phyloP scores from a whole-genome alignment of 1,139 yeast genomes.

The Kodamaea fungicola region DNA sequence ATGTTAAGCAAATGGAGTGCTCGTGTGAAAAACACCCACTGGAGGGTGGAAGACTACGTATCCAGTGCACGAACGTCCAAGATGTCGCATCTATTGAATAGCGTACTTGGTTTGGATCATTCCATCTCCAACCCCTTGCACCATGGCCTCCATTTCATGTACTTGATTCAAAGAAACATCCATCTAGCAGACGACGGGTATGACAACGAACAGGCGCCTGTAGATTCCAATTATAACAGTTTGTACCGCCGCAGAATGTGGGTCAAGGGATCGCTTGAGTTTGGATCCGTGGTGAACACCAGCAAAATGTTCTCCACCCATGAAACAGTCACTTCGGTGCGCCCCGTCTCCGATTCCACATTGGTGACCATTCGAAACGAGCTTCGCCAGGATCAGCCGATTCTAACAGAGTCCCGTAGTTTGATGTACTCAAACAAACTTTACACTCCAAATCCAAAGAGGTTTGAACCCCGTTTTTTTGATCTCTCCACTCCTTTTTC shows the following conservation, averaged over 20 bases:
- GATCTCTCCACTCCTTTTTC: background rate
- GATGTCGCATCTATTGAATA: constrained; percentile 15
- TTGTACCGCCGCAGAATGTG: constrained; percentile 68
- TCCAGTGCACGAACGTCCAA: constrained; percentile 17
- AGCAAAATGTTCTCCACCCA: constrained; percentile 36
- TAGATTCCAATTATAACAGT: constrained; percentile 15
- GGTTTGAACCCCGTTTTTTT: background rate
- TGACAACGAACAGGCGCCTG: constrained; percentile 76
- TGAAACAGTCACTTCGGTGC: constrained; percentile 41
- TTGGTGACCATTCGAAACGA: constrained; percentile 46
- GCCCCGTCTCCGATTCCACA: constrained; percentile 31
- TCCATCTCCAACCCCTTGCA: constrained; percentile 20
- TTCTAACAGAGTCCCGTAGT: constrained; percentile 28
- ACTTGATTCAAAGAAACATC: constrained; percentile 49
- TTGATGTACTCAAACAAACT: constrained; percentile 35
- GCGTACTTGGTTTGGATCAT: constrained; percentile 10
- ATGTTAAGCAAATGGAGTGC: constrained; percentile 16
- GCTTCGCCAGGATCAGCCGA: constrained; percentile 14
- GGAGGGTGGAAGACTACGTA: constrained; percentile 18
- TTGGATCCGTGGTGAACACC: constrained; percentile 16
- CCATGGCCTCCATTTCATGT: constrained; percentile 65
- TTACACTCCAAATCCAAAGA: constrained; percentile 6
- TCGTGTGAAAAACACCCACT: constrained; percentile 13
- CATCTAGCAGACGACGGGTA: constrained; percentile 72
- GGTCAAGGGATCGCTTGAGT: constrained; percentile 65